These are phyloP conservation scores for Trapa incisa DNA, from an alignment of 345 rosid genomes.

Conservation along the genomic window DNA sequence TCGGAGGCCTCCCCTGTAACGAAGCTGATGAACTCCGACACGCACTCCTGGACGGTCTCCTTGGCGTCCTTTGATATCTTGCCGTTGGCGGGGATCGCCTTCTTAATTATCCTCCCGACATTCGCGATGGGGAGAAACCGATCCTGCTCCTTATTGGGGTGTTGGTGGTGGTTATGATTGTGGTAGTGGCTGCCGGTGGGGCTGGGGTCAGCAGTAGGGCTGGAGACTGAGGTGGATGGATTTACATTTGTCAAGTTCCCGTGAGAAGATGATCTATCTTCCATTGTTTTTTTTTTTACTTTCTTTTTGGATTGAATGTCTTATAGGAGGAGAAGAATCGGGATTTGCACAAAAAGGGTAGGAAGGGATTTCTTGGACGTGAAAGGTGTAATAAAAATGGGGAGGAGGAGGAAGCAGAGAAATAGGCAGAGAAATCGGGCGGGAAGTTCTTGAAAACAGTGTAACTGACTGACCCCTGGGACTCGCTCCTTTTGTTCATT, in stretches of 20 bases:
- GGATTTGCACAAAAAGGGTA: background rate
- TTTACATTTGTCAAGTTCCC: conserved; percentile 34
- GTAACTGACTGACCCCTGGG: conserved; percentile 10
- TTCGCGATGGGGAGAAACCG: conserved; percentile 64
- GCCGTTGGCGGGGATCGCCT: conserved; percentile 46
- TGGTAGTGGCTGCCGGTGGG: conserved; percentile 7
- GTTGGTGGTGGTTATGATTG: background rate
- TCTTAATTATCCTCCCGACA: conserved; percentile 70
- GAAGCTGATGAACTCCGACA: conserved; percentile 65
- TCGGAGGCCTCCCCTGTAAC: conserved; percentile 73
- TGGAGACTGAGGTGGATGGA: conserved; percentile 10
- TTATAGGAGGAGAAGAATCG: no score
- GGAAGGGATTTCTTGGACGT: background rate
- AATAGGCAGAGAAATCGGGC: conserved; percentile 4
- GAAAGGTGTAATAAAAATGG: background rate
- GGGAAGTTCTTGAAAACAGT: conserved; percentile 1
- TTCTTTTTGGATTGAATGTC: conserved; percentile 1
- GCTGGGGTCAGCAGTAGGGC: conserved; percentile 1
- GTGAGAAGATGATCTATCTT: conserved; percentile 31
- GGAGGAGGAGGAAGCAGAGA: conserved; percentile 2
- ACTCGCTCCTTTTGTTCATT: background rate
- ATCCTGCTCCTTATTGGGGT: conserved; percentile 47
- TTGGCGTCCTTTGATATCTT: conserved; percentile 70
- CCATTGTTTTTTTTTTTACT: conserved; percentile 20
- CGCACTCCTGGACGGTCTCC: conserved; percentile 70